Evolutionary conservation across 2,329 filamentous ascomycete genomes (phyloP), one percentile per base, ranked within the genome.

Genomic region (Cercospora nicotianae): DNA sequence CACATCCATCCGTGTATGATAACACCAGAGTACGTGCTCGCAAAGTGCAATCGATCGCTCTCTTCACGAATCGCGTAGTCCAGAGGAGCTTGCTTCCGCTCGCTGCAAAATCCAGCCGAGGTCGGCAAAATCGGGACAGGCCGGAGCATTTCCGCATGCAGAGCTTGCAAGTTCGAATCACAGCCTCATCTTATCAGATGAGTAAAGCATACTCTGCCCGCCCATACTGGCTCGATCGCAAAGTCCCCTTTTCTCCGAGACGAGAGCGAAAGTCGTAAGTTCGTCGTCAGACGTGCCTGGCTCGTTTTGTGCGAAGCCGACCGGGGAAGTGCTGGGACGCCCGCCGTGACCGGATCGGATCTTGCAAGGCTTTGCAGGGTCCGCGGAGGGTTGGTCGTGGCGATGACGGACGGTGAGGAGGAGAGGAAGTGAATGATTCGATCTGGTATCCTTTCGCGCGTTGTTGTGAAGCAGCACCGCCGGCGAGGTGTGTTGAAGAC

Each of bases 151-250:
- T 45, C 16, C 45, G 48, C 45, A 36, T 30, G 65, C 60, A 53
- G 23, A 26, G 30, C 59, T 39, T 26, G 31, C 59, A 23, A 45
- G 28, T 45, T 30, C 65, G 30, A 64, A 48, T 64, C 36, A 67
- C 26, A 33, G 48, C 53, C 36, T 42, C 42, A 67, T 64, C 65
- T 67, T 67, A 67, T 67, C 55, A 67, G 65, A 67, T 67, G 64
- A 61, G 64, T 48, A 51, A 53, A 48, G 57, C 64, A 36, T 55
- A 36, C 51, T 45, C 30, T 61, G 20, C 33, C 39, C 59, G 20
- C 59, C 2, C 23, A 61, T 12, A 61, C 36, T 61, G 64, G 57
- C 58, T 31, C 23, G 16, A 31, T 66, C 39, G 64, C 59, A 18
- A 48, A 10, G 0, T 9, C 12, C 45, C 45, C 45, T 48, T 20